These are phyloP conservation scores for Lachancea fermentati DNA, from an alignment of 805 yeast species.

Conservation along the genomic window DNA sequence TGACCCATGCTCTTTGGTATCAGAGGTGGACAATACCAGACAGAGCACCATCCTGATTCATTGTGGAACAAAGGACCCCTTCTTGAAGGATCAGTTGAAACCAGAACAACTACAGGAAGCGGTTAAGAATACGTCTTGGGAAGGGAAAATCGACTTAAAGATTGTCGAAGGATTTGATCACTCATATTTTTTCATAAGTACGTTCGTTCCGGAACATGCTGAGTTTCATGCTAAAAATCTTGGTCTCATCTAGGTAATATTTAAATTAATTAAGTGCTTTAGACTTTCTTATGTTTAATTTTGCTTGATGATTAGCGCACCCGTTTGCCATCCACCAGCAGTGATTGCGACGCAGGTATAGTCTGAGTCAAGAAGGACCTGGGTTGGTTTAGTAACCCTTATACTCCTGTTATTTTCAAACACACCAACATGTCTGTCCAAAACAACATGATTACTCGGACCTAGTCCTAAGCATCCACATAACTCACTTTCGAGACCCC, in stretches of 20 bases:
- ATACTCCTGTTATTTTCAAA: constrained; percentile 30
- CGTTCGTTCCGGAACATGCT: constrained; percentile 79
- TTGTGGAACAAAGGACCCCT: constrained; percentile 75
- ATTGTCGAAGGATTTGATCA: constrained; percentile 85
- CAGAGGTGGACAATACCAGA: constrained; percentile 41
- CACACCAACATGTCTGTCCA: constrained; percentile 22
- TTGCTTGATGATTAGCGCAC: constrained; percentile 44
- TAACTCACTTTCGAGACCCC: constrained; percentile 60
- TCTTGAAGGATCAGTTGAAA: constrained; percentile 60
- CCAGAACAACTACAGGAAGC: constrained; percentile 66
- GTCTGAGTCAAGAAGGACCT: constrained; percentile 31
- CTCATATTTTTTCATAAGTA: constrained; percentile 76
- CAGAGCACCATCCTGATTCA: constrained; percentile 68
- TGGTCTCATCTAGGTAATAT: constrained; percentile 26
- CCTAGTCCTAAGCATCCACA: constrained; percentile 78
- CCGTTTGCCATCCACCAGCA: constrained; percentile 80
- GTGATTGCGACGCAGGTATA: constrained; percentile 54
- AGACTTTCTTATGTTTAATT: too few relatives aligned
- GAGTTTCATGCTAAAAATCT: constrained; percentile 73
- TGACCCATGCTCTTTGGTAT: constrained; percentile 79
- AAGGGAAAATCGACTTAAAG: constrained; percentile 52
- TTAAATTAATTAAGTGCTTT: too few relatives aligned
- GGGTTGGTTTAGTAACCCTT: constrained; percentile 40
- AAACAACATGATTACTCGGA: constrained; percentile 16
- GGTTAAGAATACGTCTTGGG: constrained; percentile 50